Evolutionary conservation across 2,329 filamentous ascomycete species (phyloP).

Genomic region (Colletotrichum acutatum): DNA sequence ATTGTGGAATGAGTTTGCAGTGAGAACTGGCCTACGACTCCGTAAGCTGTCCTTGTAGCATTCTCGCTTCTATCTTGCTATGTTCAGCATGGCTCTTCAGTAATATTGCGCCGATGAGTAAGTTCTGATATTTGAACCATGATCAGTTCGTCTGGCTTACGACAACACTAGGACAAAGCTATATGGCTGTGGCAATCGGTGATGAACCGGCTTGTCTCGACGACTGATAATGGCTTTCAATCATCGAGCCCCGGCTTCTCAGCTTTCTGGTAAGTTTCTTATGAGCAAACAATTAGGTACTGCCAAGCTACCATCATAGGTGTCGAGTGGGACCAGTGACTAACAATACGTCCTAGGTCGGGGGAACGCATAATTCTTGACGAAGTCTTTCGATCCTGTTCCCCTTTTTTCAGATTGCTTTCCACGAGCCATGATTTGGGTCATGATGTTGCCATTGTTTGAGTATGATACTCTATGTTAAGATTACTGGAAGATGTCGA

Average conservation of each 20-base stretch:
- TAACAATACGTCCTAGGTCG: slow-evolving; percentile 9
- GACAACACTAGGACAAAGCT: not conserved
- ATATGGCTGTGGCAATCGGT: not conserved
- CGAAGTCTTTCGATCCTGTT: not conserved
- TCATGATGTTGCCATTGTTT: not conserved
- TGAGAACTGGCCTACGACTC: not conserved
- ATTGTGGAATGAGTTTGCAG: not conserved
- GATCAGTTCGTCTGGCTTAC: not conserved
- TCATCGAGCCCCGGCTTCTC: not conserved
- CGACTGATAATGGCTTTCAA: not conserved
- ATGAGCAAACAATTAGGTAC: slow-evolving; percentile 26
- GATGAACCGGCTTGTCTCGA: not conserved
- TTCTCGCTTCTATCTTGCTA: not conserved
- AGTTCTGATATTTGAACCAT: not conserved
- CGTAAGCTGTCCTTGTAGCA: not conserved
- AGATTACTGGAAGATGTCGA: not conserved
- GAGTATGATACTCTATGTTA: slow-evolving; percentile 6
- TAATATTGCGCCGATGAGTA: not conserved
- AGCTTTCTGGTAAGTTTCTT: not conserved
- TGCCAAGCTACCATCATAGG: slow-evolving; percentile 26
- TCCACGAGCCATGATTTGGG: not conserved
- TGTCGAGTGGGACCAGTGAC: slow-evolving; percentile 17
- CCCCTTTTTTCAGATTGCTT: not conserved
- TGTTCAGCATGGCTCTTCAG: not conserved
- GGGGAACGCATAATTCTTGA: not conserved